phyloP scores from a whole-genome alignment of 2,329 filamentous ascomycete species.

The Botrytis squamosa region DNA sequence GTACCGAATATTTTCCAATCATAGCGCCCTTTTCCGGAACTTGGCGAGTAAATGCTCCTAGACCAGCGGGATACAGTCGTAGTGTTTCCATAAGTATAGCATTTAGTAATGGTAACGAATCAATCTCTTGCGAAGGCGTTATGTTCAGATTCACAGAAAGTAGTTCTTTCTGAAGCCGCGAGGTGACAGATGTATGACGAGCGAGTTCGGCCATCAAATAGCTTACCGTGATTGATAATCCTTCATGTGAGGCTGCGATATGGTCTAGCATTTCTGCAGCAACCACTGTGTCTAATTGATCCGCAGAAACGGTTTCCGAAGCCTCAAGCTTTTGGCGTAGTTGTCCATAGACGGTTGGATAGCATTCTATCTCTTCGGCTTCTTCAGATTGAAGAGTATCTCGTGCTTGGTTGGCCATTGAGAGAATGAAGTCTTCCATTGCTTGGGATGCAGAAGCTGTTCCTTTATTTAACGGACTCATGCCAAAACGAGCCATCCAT shows the following conservation, averaged over 20 bases:
- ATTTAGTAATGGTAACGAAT: constrained; percentile 51
- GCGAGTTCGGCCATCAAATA: constrained; percentile 60
- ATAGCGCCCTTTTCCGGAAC: constrained; percentile 16
- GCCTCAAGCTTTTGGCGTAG: not conserved
- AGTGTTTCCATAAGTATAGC: constrained; percentile 57
- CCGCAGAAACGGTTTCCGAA: not conserved
- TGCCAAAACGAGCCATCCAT: not conserved
- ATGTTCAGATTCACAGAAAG: not conserved
- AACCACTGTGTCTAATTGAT: constrained; percentile 37
- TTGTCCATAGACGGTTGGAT: not conserved
- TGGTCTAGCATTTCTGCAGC: constrained; percentile 74
- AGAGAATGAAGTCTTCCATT: not conserved
- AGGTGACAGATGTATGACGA: constrained; percentile 35
- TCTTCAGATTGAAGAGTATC: not conserved
- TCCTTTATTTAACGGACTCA: not conserved
- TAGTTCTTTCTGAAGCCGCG: constrained; percentile 28
- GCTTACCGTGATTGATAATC: constrained; percentile 63
- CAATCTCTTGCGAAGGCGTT: constrained; percentile 40
- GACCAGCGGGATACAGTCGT: constrained; percentile 53
- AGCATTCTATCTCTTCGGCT: not conserved
- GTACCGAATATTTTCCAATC: not conserved
- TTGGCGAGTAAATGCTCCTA: constrained; percentile 49
- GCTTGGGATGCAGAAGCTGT: not conserved
- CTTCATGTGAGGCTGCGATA: constrained; percentile 73
- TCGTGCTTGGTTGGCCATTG: not conserved